Evolutionary conservation across 805 yeast genomes (phyloP).

Genomic region (Isabelozyma rhagii): DNA sequence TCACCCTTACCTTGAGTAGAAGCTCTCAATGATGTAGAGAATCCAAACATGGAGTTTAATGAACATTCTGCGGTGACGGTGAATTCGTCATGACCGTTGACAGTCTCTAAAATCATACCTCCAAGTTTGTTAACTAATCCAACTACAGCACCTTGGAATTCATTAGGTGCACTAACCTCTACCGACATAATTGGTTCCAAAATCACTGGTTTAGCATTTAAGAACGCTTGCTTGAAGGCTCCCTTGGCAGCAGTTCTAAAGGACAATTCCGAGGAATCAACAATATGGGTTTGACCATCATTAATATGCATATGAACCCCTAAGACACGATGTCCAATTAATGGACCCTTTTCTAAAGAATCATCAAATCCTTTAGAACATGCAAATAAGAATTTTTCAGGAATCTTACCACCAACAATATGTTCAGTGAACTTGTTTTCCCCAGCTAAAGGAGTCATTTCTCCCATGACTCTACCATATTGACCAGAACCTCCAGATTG

Average conservation of each 20-base stretch:
- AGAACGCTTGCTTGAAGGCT: slow-evolving; percentile 90
- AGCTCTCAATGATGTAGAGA: slow-evolving; percentile 93
- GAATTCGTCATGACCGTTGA: slow-evolving; percentile 91
- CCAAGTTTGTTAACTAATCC: slow-evolving; percentile 88
- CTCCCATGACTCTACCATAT: slow-evolving; percentile 94
- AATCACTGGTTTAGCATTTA: slow-evolving; percentile 79
- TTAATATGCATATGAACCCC: slow-evolving; percentile 91
- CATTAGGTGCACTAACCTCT: slow-evolving; percentile 89
- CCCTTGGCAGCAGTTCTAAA: slow-evolving; percentile 89
- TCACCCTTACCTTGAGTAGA: slow-evolving; percentile 99
- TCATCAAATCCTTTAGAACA: slow-evolving; percentile 96
- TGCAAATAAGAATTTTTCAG: slow-evolving; percentile 91
- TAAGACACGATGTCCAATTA: slow-evolving; percentile 89
- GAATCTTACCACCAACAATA: slow-evolving; percentile 94
- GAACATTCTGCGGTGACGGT: slow-evolving; percentile 93
- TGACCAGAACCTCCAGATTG: slow-evolving; percentile 99
- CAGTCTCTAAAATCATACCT: slow-evolving; percentile 92
- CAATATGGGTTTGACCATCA: slow-evolving; percentile 97
- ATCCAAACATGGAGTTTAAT: slow-evolving; percentile 93
- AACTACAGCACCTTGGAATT: slow-evolving; percentile 91
- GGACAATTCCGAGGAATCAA: slow-evolving; percentile 94
- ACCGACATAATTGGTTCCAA: slow-evolving; percentile 97
- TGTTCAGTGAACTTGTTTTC: slow-evolving; percentile 78
- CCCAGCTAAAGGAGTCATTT: slow-evolving; percentile 59
- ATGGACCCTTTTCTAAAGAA: slow-evolving; percentile 92